Evolutionary conservation across 2,329 filamentous ascomycete genomes (phyloP).

Genomic region (Apiospora sp.): DNA sequence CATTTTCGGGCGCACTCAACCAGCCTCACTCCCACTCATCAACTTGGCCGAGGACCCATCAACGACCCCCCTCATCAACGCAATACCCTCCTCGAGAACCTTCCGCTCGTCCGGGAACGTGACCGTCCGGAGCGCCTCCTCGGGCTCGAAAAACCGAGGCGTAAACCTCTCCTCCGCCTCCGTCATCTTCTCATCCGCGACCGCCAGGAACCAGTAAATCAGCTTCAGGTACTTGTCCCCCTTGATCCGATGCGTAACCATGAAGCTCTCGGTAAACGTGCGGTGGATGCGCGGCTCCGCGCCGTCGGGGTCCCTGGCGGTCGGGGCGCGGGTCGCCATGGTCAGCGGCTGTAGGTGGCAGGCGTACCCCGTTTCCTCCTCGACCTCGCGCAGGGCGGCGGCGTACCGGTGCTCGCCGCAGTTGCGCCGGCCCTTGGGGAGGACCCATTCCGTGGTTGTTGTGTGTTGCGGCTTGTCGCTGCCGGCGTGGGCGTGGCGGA

Average conservation of each 20-base stretch:
- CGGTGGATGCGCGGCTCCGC: background rate
- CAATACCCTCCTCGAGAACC: background rate
- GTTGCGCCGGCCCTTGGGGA: constrained; percentile 58
- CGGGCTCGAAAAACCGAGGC: background rate
- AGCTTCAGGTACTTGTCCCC: background rate
- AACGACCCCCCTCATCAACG: background rate
- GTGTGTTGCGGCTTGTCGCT: background rate
- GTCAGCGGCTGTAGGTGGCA: constrained; percentile 50
- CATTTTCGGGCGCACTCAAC: too few relatives aligned
- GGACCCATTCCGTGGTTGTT: constrained; percentile 40
- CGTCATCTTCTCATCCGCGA: background rate
- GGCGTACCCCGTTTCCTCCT: constrained; percentile 53
- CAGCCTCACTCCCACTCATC: too few relatives aligned
- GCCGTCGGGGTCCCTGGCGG: background rate
- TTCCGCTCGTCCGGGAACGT: background rate
- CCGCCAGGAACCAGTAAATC: background rate
- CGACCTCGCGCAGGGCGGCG: constrained; percentile 52
- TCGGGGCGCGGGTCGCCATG: constrained; percentile 48
- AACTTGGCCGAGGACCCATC: background rate
- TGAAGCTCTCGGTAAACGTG: background rate
- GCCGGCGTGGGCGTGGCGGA: background rate
- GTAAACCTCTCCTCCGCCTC: background rate
- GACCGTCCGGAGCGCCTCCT: background rate
- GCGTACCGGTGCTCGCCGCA: constrained; percentile 49
- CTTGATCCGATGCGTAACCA: background rate